These are phyloP conservation scores for Porcisia hertigi DNA, from an alignment of 208 protist species.

Conservation along the genomic window DNA sequence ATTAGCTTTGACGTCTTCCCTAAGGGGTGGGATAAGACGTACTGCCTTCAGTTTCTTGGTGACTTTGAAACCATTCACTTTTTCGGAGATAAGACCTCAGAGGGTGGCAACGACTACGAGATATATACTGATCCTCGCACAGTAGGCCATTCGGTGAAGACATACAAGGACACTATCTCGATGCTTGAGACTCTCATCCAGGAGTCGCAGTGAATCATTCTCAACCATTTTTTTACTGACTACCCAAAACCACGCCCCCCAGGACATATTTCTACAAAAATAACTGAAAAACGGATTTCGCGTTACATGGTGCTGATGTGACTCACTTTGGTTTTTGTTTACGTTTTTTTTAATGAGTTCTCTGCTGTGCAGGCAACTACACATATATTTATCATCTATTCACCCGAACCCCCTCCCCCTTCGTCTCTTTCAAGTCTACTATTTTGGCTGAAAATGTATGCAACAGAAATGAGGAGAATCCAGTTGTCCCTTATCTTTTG, in stretches of 20 bases:
- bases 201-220: conserved; percentile 38
- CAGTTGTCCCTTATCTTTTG: background rate
- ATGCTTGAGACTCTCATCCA: conserved; percentile 81
- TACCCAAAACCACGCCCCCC: no score
- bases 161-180: conserved; percentile 95
- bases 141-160: conserved; percentile 94
- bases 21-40: conserved; percentile 99
- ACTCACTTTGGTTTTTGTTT: background rate
- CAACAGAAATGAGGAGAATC: background rate
- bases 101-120: conserved; percentile 99
- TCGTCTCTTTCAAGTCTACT: conserved; percentile 23
- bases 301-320: background rate
- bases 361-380: background rate
- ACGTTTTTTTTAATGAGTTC: no score
- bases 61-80: conserved; percentile 99
- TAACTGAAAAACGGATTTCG: background rate
- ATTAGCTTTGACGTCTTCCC: conserved; percentile 99
- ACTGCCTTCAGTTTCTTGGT: conserved; percentile 96
- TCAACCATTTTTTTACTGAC: background rate
- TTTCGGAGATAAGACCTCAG: conserved; percentile 99
- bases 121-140: conserved; percentile 94
- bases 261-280: background rate
- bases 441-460: background rate
- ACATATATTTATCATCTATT: conserved; percentile 2
- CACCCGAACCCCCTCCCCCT: conserved; percentile 4